These are phyloP conservation scores for Suillus brevipes DNA, from an alignment of 768 basidiomycete genomes.

Conservation along the genomic window DNA sequence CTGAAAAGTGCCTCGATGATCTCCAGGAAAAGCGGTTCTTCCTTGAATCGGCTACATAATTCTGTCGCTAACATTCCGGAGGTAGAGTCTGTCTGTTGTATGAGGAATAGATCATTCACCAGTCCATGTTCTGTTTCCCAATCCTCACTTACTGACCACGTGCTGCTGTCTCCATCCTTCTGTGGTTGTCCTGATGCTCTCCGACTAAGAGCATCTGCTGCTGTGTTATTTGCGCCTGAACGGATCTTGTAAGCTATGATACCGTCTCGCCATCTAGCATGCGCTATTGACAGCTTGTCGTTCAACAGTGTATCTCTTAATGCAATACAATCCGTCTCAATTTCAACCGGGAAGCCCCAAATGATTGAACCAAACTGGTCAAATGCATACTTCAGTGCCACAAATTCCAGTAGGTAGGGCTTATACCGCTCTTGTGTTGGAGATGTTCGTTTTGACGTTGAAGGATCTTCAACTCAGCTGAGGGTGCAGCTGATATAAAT, in stretches of 20 bases:
- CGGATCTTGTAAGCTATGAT: slow-evolving; percentile 24
- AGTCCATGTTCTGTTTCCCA: slow-evolving; percentile 23
- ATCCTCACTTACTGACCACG: slow-evolving; percentile 33
- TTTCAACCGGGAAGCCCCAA: slow-evolving; percentile 26
- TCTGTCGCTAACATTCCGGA: no score
- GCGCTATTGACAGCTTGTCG: slow-evolving; percentile 8
- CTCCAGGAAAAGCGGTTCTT: no score
- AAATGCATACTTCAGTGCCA: no score
- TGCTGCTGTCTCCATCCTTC: slow-evolving; percentile 26
- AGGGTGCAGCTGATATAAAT: no score
- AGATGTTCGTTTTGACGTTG: no score
- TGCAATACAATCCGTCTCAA: slow-evolving; percentile 28
- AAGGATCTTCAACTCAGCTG: no score
- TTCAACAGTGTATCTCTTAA: slow-evolving; percentile 22
- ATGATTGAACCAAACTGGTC: no score
- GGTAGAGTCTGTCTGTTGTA: no score
- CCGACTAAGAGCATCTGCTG: slow-evolving; percentile 32
- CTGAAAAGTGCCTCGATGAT: no score
- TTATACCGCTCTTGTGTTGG: no score
- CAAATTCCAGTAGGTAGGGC: no score
- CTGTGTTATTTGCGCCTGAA: slow-evolving; percentile 23
- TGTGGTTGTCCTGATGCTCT: slow-evolving; percentile 14
- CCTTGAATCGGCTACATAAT: no score
- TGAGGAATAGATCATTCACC: slow-evolving; percentile 19
- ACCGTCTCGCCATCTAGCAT: slow-evolving; percentile 31